Percentiles rank a stretch among this genome's conserved stretches.
These are phyloP conservation scores for Dendrocalamus sinicus DNA, from an alignment of 176 grass and related monocot genomes.

Conservation along the genomic window DNA sequence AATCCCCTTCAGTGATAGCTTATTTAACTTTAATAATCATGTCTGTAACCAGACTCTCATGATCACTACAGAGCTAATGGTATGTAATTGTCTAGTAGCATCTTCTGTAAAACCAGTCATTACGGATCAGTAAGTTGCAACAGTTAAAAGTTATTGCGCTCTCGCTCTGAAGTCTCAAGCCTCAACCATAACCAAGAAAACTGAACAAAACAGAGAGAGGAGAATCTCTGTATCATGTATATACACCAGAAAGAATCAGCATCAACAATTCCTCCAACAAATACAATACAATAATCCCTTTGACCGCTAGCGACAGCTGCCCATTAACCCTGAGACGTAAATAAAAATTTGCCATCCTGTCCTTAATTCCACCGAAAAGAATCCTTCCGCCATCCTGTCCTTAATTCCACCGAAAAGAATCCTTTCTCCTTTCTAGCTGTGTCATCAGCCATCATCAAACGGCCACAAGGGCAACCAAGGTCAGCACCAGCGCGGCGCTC, in stretches of 20 bases:
- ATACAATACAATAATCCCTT: not conserved
- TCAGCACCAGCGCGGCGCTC: not conserved
- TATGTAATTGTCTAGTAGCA: not conserved
- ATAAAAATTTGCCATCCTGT: slow-evolving; percentile 30
- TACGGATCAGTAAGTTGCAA: not conserved
- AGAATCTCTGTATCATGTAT: slow-evolving; percentile 23
- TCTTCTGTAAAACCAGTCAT: not conserved
- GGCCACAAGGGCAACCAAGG: not conserved
- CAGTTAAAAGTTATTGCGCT: not conserved
- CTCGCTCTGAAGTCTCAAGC: not conserved
- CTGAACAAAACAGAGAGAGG: not conserved
- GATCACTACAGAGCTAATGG: not conserved
- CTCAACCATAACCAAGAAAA: not conserved
- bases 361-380: not conserved
- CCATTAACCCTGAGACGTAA: not conserved
- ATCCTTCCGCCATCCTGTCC: not conserved
- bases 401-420: not conserved
- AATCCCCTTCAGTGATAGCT: not conserved
- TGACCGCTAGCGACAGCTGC: not conserved
- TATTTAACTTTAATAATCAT: not conserved
- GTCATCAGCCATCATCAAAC: not conserved
- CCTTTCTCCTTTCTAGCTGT: not conserved
- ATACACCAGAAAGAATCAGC: slow-evolving; percentile 41
- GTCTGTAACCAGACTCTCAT: not conserved
- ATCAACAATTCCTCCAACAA: slow-evolving; percentile 18